Base-by-base conservation (phyloP, 2,329 filamentous ascomycete species). In the Cordyceps cicadae region DNA sequence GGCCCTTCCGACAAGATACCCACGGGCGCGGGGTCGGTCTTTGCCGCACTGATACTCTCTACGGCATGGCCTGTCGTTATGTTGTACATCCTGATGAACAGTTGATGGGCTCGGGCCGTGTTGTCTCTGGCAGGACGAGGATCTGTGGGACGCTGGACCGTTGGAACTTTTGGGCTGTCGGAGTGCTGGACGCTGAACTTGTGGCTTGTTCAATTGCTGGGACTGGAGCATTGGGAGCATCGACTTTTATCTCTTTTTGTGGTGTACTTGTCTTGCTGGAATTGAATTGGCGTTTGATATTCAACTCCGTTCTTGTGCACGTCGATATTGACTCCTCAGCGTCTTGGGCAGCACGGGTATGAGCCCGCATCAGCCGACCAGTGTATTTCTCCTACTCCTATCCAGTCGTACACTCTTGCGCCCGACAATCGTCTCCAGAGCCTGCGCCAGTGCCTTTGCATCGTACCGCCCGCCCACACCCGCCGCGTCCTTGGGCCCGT, bases 361-460 rank as follows among this genome's bases (percentile, higher is more conserved):
- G 17, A 52, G 5, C 37, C 55, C 17, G 32, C 62, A 46, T 41
- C 65, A 75, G 9, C 70, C 72, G 5, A 74, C 71, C 43, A 76
- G 62, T 1, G 79, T 81, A 62, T 81, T 81, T 48, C 79, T 70
- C 6, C 79, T 71, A 34, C 75, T 78, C 58, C 72, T 69, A 48
- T 76, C 71, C 51, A 70, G 62, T 0, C 71, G 65, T 5, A 65
- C 66, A 63, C 76, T 75, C 39, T 74, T 72, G 48, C 77, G 84
- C 0, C 90, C 90, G 60, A 96, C 77, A 9, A 95, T 87, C 0
- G 87, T 86, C 72, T 92, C 88, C 48, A 97, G 73, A 1, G 90
- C 88, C 70, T 91, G 87, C 3, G 81, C 79, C 64, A 97, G 72
- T 0, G 86, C 92, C 58, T 81, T 86, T 59, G 86, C 81, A 72